Conservation (phyloP, 1,284 basidiomycete species). For the Entoloma clypeatum region DNA sequence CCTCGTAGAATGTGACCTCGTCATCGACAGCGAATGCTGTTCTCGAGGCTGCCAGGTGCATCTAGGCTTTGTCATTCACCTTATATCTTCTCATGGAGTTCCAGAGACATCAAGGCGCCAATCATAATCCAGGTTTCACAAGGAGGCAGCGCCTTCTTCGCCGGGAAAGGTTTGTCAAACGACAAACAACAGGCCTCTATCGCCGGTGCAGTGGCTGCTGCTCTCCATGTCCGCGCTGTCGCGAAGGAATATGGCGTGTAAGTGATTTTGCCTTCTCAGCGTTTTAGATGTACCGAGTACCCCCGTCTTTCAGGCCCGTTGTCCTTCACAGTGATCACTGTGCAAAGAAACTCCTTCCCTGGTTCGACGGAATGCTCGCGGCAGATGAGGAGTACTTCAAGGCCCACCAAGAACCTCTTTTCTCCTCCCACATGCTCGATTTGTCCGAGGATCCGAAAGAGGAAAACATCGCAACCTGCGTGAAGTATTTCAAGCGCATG, state of each 20-base stretch:
- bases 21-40: constrained; percentile 85
- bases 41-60: constrained; percentile 83
- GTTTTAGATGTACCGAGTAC: neutral
- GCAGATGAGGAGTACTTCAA: constrained; percentile 96
- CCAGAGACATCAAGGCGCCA: constrained; percentile 82
- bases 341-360: constrained; percentile 96
- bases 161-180: constrained; percentile 95
- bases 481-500: constrained; percentile 96
- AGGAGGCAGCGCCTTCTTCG: constrained; percentile 95
- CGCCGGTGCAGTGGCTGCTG: constrained; percentile 87
- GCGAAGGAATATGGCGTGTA: constrained; percentile 90
- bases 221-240: constrained; percentile 88
- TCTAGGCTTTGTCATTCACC: neutral
- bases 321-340: constrained; percentile 99
- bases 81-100: constrained; percentile 7
- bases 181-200: constrained; percentile 97
- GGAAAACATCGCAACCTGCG: constrained; percentile 94
- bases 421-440: constrained; percentile 99
- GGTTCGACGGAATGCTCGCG: constrained; percentile 99
- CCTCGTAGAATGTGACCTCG: constrained; percentile 74
- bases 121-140: constrained; percentile 99
- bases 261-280: constrained; percentile 30
- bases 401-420: constrained; percentile 86
- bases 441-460: constrained; percentile 98
- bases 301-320: constrained; percentile 66